Percentiles rank a stretch among this genome's conserved stretches.
phyloP scores from a whole-genome alignment of 1,139 yeast genomes.

The Taphrina confusa region DNA sequence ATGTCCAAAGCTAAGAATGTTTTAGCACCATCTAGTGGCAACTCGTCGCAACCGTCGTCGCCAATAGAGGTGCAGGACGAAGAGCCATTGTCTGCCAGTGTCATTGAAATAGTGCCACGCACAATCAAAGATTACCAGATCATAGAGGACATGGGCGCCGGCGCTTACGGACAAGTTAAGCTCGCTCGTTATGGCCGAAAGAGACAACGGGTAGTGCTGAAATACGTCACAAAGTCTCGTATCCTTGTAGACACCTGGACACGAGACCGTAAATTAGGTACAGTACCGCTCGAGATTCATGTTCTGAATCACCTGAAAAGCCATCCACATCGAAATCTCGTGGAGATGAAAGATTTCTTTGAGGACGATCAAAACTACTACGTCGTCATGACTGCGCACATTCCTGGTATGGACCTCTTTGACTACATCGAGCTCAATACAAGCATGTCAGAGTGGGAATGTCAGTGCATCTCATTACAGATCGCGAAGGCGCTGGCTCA shows the following conservation, averaged over 20 bases:
- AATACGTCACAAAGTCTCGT: conserved; percentile 86
- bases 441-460: conserved; percentile 74
- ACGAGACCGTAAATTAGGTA: conserved; percentile 83
- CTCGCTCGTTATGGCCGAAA: conserved; percentile 70
- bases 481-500: conserved; percentile 75
- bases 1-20: conserved; percentile 12
- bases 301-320: conserved; percentile 71
- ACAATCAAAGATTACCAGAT: conserved; percentile 69
- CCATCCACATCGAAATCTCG: conserved; percentile 82
- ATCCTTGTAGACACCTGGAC: conserved; percentile 97
- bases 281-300: conserved; percentile 92
- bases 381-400: conserved; percentile 87
- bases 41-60: conserved; percentile 6
- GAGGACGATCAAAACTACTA: conserved; percentile 88
- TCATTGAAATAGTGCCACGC: conserved; percentile 50
- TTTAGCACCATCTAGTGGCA: neutral
- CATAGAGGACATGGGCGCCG: conserved; percentile 84
- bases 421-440: conserved; percentile 84
- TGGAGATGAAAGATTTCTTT: conserved; percentile 82
- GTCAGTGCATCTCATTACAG: conserved; percentile 75
- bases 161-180: conserved; percentile 92
- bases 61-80: conserved; percentile 15
- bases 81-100: conserved; percentile 26
- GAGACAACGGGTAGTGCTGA: conserved; percentile 69
- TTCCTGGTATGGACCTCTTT: conserved; percentile 89